Base-by-base conservation (phyloP, 1,284 basidiomycete genomes). In the Ganoderma leucocontextum region DNA sequence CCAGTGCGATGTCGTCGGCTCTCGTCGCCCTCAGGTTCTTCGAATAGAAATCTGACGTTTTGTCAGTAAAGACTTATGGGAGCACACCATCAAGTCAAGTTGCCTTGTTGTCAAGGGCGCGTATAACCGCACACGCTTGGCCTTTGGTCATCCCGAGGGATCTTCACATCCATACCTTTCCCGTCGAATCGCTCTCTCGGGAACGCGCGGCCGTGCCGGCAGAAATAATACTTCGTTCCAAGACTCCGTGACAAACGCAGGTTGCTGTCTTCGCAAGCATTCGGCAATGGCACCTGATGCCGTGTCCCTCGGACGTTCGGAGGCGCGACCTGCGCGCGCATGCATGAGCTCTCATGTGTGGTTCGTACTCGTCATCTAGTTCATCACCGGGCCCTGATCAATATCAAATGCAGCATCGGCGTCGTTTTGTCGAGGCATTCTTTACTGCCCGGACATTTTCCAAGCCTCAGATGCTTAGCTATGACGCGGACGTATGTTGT, bases 301-400 rank as follows among this genome's bases (percentile, higher is more conserved):
- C 64, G 64, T 49, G 58, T 60, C 33, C 64, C 58, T 65, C 64
- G 64, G 64, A 60, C 35, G 25, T 41, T 47, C 38, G 22, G 52
- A 33, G 41, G 64, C 47, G 64, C 53, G 44, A 47, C 44, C 44
- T 8, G 17, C 42, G 4, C 6, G 25, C 29, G 29, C 33, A 9
- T n/a, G 53, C 13, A 35, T 29, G 1, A 29, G 29, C 29, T 29
- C 29, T 29, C 6, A 2, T n/a, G 15, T 47, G 44, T 12, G 44
- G 44, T 47, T 6, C 17, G 44, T 15, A 17, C 19, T 15, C 17
- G 15, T 35, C 53, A 4, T 57, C 33, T 33, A 9, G 33, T 19
- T n/a, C 53, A 15, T 52, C 49, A 9, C 25, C n/a, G 29, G 29
- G 29, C 8, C 22, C 22, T 53, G 29, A 33, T 53, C 29, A 15